phyloP scores from a whole-genome alignment of 345 rosid genomes.

The Eucalyptus cloeziana region DNA sequence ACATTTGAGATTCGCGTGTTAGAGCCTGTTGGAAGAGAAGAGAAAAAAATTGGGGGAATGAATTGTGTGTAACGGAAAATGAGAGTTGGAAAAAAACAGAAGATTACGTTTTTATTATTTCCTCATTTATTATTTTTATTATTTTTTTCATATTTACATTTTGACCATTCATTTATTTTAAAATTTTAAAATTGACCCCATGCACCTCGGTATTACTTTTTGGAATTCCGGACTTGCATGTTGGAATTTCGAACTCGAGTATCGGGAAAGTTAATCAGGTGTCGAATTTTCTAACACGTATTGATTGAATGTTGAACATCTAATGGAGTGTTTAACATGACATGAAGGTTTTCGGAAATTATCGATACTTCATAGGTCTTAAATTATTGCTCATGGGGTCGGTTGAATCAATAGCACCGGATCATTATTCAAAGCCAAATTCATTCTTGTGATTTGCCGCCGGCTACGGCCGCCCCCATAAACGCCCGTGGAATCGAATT shows the following conservation, averaged over 20 bases:
- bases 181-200: accelerated
- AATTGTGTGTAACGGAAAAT: too few species aligned
- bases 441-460: too few species aligned
- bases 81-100: too few species aligned
- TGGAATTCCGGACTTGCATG: too few species aligned
- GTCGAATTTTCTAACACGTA: accelerated
- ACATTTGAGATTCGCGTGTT: accelerated
- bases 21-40: accelerated
- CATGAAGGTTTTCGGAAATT: accelerated
- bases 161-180: too few species aligned
- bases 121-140: too few species aligned
- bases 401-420: neutral
- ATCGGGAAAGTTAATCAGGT: accelerated
- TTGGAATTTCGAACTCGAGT: too few species aligned
- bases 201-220: accelerated
- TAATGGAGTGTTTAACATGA: accelerated
- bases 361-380: accelerated
- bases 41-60: too few species aligned
- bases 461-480: accelerated
- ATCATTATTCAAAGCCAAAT: too few species aligned
- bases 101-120: accelerated
- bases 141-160: too few species aligned
- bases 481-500: too few species aligned
- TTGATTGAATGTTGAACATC: accelerated
- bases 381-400: too few species aligned